phyloP scores from a whole-genome alignment of 2,329 filamentous ascomycete genomes.

The Cyphellophora attinorum region DNA sequence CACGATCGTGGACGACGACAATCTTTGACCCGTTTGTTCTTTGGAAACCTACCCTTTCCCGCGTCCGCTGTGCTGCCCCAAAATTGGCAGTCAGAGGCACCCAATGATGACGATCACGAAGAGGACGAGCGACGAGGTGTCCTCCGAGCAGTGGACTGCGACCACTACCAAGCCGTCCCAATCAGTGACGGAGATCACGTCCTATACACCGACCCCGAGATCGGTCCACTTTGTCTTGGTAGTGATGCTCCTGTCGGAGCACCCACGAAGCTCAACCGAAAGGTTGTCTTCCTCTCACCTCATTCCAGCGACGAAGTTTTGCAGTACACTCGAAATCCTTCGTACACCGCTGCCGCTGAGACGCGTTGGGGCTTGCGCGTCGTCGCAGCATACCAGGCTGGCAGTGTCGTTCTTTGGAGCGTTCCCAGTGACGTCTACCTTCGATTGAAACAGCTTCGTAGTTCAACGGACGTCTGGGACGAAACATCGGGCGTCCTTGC shows the following conservation, averaged over 20 bases:
- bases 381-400: slow-evolving; percentile 44
- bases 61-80: slow-evolving; percentile 2
- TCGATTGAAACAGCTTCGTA: slow-evolving; percentile 6
- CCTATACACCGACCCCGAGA: slow-evolving; percentile 53
- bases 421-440: slow-evolving; percentile 49
- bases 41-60: slow-evolving; percentile 17
- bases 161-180: slow-evolving; percentile 56
- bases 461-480: slow-evolving; percentile 13
- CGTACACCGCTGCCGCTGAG: slow-evolving; percentile 50
- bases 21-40: slow-evolving; percentile 17
- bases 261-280: slow-evolving; percentile 47
- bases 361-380: slow-evolving; percentile 49
- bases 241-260: slow-evolving; percentile 51
- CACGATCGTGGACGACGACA: slow-evolving; percentile 9
- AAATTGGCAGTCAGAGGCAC: slow-evolving; percentile 1
- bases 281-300: slow-evolving; percentile 45
- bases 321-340: slow-evolving; percentile 32
- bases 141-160: slow-evolving; percentile 37
- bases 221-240: slow-evolving; percentile 49
- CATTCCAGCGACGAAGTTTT: slow-evolving; percentile 16
- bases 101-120: slow-evolving; percentile 3
- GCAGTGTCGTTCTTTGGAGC: slow-evolving; percentile 49
- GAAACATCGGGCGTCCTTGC: slow-evolving; percentile 14
- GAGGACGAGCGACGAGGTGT: slow-evolving; percentile 20
- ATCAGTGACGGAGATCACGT: slow-evolving; percentile 57